Base-by-base conservation (phyloP, 345 rosid genomes). In the Boechera stricta region DNA sequence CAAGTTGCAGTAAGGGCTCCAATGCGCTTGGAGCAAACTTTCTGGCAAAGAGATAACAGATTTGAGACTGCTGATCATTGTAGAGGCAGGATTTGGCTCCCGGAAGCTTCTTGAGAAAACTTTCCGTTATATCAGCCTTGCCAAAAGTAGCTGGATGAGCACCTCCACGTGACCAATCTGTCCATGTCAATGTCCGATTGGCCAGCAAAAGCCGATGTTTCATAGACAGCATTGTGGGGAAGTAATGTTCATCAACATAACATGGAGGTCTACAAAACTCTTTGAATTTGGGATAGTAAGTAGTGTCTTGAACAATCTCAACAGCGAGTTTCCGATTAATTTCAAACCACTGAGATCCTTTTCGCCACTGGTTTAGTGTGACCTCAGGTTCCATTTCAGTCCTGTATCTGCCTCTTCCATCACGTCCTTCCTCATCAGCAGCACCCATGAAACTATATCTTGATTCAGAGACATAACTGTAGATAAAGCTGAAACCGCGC, bases 341-440 rank as follows among this genome's bases (percentile, higher is more conserved):
- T 81, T 92, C 97, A 69, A 94, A 92, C 97, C 97, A 94, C 63
- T 94, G 98, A 47, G 98, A 85, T 44, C 98, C 98, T 85, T 94
- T 94, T 10, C 96, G 88, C 98, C 98, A 95, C 57, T 92, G 90
- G 65, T 81, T 69, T 44, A 91, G 86, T 11, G 76, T 84, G 57
- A 95, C 88, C 72, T 82, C 96, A 0, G 98, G 97, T 62, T 85
- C 84, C 93, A 91, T 83, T 41, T 68, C 83, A 38, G 9, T 21
- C 59, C 83, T 42, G 64, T 95, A 92, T 59, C 97, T 88, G 2
- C 98, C 98, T 81, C 98, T 85, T 5, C 99, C 98, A 16, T 79
- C 82, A 9, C 91, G 94, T 58, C 99, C 87, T 16, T 58, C 77
- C 64, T 95, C 98, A 67, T 92, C 98, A 60, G 81, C 87, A 38